Percentiles rank a stretch among this genome's conserved stretches.
phyloP scores from a whole-genome alignment of 2,329 filamentous ascomycete genomes.

The Arthrinium phaeospermum region DNA sequence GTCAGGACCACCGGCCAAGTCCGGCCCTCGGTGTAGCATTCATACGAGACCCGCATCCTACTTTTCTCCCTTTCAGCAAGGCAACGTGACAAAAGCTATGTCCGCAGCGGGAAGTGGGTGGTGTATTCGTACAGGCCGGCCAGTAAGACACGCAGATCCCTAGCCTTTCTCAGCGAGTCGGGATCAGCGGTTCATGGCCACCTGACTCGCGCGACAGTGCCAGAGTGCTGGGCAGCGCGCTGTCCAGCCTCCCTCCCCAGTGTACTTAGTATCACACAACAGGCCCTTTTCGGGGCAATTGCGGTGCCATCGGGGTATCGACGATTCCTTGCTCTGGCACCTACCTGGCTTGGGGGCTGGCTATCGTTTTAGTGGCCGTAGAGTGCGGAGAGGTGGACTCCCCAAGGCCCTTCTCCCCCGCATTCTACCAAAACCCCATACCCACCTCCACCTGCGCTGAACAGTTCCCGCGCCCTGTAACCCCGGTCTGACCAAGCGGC shows the following conservation, averaged over 20 bases:
- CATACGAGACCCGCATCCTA: background rate
- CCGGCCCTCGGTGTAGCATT: background rate
- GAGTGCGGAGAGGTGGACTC: conserved; percentile 11
- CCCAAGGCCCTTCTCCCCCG: background rate
- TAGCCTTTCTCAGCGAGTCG: background rate
- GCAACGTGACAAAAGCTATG: background rate
- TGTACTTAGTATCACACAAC: background rate
- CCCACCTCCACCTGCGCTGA: background rate
- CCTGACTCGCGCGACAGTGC: background rate
- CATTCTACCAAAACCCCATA: conserved; percentile 14
- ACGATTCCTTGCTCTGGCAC: background rate
- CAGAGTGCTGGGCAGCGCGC: background rate
- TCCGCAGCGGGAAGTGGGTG: background rate
- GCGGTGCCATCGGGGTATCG: background rate
- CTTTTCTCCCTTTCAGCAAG: background rate
- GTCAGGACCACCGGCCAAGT: background rate
- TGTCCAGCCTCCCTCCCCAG: background rate
- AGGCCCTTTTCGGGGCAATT: background rate
- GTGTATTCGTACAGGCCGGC: background rate
- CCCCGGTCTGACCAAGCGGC: background rate
- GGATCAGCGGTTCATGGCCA: background rate
- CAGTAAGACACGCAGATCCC: background rate
- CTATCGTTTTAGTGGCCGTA: background rate
- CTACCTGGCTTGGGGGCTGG: background rate
- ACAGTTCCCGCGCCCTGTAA: background rate